Evolutionary conservation across 352 stramenopile genomes (phyloP), one percentile per base, ranked within the genome.

Genomic region (Thalassiosira sp.): DNA sequence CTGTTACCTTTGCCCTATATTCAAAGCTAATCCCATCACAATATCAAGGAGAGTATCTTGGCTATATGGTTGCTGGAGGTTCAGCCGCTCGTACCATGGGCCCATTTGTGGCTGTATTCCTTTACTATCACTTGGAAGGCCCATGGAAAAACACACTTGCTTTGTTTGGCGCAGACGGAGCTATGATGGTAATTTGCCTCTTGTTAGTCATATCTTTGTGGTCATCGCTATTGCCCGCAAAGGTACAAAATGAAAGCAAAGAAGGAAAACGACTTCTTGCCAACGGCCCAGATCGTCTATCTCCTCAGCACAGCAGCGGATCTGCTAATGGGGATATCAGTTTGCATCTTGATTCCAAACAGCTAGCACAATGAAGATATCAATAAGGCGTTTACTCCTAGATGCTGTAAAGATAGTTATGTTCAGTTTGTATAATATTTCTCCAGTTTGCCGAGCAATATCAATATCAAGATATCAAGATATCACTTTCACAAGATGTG

Each of bases 1-100:
- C 63, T 15, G 63, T 72, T n/a, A 65, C 48, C 13, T 65, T 72
- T 61, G 51, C 63, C 0, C 52, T 72, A 11, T 72, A 72, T 35
- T 65, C 49, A 8, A 72, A 72, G 40, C 51, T 72, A 11, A 62
- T 64, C 22, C 46, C 49, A 2, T 15, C 27, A n/a, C 20, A 72
- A 45, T 56, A 3, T 49, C 63, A 72, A 72, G 51, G 63, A 25
- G 11, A 51, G 8, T 72, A 72, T 56, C 51, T 72, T 28, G 63
- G 63, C 1, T 65, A 20, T 7, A 72, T 72, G 63, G 63, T 72
- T 11, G 63, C 63, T 31, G 63, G 48, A 57, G 63, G 49, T n/a
- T 65, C 51, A 3, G 35, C 24, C 10, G 63, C 63, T 27, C 15
- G 63, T 28, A 56, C 63, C 25, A 1, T 64, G 5, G 63, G 63